phyloP scores from a whole-genome alignment of 495 filamentous ascomycete genomes.

The Astrothelium macrocarpum region DNA sequence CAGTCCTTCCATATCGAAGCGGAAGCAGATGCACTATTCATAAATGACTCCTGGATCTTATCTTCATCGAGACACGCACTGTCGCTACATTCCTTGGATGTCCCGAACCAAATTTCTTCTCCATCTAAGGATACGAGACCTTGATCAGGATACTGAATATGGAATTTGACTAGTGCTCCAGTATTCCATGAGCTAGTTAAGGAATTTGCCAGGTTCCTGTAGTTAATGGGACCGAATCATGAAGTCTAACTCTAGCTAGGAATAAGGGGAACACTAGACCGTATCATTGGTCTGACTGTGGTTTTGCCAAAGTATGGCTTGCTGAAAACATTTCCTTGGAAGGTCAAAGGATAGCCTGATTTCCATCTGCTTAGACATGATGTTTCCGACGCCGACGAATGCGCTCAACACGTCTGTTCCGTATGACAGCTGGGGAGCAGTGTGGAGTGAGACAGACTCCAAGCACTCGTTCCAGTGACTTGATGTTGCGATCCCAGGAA shows the following conservation, averaged over 20 bases:
- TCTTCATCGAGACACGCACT: background rate
- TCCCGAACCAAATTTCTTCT: background rate
- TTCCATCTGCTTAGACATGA: background rate
- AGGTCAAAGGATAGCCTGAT: background rate
- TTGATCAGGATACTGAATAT: background rate
- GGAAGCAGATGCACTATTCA: background rate
- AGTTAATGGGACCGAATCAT: background rate
- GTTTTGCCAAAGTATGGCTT: background rate
- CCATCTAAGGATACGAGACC: background rate
- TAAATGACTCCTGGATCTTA: background rate
- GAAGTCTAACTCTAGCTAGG: constrained; percentile 4
- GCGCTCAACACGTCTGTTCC: constrained; percentile 2
- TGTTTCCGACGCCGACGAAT: background rate
- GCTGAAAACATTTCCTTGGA: background rate
- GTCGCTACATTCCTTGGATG: background rate
- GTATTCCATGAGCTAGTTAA: background rate
- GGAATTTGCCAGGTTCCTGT: background rate
- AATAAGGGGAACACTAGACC: background rate
- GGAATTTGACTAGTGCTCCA: background rate
- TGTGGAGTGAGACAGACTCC: background rate
- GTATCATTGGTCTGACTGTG: background rate
- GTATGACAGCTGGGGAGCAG: background rate
- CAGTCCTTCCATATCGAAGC: background rate
- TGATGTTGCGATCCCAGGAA: background rate
- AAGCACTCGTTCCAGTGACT: background rate